Conservation (phyloP, 2,329 filamentous ascomycete species). For the Leptographium radiaticola region DNA sequence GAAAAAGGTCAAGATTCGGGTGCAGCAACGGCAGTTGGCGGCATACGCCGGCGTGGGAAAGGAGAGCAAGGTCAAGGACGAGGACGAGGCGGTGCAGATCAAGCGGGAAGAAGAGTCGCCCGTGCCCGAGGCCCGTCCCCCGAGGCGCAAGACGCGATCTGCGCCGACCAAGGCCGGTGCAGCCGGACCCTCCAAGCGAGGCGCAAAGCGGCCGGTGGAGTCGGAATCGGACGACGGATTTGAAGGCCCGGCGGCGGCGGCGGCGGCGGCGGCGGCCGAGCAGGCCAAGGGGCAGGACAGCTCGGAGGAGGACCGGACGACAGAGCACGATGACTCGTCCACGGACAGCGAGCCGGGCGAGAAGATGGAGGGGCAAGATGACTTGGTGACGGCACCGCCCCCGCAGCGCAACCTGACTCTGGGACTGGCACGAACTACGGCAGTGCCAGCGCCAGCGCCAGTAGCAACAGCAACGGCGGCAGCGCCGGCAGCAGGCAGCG, state of each 20-base stretch:
- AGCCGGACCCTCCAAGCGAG: constrained; percentile 14
- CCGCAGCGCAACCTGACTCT: constrained; percentile 14
- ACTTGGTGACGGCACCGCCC: constrained; percentile 14
- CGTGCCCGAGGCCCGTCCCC: not conserved
- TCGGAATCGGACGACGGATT: constrained; percentile 28
- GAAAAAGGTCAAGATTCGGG: constrained; percentile 68
- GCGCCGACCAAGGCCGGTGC: not conserved
- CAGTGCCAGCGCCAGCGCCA: constrained; percentile 1
- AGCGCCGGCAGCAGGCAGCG: constrained; percentile 20
- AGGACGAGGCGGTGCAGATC: constrained; percentile 11
- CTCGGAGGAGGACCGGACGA: constrained; percentile 14
- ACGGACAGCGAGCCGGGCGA: constrained; percentile 28
- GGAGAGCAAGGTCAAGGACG: constrained; percentile 11
- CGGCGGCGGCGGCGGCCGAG: constrained; percentile 15
- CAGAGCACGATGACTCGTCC: constrained; percentile 26
- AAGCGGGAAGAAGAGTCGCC: not conserved
- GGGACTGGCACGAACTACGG: not conserved
- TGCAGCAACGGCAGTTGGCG: constrained; percentile 51
- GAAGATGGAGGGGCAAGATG: constrained; percentile 12
- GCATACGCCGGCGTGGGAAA: not conserved
- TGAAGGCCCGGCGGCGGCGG: constrained; percentile 19
- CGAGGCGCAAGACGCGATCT: not conserved
- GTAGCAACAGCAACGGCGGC: constrained; percentile 15
- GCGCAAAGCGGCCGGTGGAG: constrained; percentile 18
- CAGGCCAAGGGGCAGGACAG: constrained; percentile 22